A percentile compares a stretch with the other conserved stretches of the same genome.
These are phyloP conservation scores for Geotrichum carabidarum DNA, from an alignment of 1,139 yeast species.

Conservation along the genomic window DNA sequence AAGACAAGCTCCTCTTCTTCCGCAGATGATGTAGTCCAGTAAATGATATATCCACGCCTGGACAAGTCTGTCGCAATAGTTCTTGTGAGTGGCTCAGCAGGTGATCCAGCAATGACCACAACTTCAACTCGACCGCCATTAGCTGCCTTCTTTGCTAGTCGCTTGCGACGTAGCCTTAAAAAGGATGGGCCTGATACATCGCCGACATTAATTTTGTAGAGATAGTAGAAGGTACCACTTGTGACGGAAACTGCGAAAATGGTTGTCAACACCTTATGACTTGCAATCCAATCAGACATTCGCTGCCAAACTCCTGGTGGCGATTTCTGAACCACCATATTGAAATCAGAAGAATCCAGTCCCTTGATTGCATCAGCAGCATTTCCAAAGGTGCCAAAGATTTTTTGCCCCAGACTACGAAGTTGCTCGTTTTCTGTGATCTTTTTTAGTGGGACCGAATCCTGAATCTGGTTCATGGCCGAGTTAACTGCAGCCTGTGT, in stretches of 20 bases:
- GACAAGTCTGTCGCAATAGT: constrained; percentile 70
- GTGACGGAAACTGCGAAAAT: constrained; percentile 27
- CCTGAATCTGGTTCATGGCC: constrained; percentile 26
- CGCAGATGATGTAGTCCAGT: constrained; percentile 63
- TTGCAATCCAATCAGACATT: constrained; percentile 28
- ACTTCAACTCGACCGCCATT: constrained; percentile 76
- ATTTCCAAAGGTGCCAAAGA: constrained; percentile 10
- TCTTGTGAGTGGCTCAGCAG: constrained; percentile 68
- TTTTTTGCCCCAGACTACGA: constrained; percentile 9
- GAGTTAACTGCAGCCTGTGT: constrained; percentile 25
- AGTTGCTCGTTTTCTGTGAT: constrained; percentile 17
- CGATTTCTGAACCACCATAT: background rate
- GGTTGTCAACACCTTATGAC: constrained; percentile 28
- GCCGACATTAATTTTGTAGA: constrained; percentile 20
- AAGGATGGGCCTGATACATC: constrained; percentile 18
- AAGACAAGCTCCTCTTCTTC: constrained; percentile 58
- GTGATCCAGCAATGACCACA: constrained; percentile 68
- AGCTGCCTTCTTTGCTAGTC: constrained; percentile 58
- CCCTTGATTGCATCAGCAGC: constrained; percentile 9
- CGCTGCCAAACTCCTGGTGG: background rate
- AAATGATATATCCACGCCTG: constrained; percentile 73
- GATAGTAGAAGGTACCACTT: constrained; percentile 26
- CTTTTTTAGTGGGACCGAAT: constrained; percentile 22
- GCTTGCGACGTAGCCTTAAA: constrained; percentile 22
- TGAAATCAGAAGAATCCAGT: constrained; percentile 1